phyloP scores from a whole-genome alignment of 176 grass and related monocot species.

The Metroxylon sagu region DNA sequence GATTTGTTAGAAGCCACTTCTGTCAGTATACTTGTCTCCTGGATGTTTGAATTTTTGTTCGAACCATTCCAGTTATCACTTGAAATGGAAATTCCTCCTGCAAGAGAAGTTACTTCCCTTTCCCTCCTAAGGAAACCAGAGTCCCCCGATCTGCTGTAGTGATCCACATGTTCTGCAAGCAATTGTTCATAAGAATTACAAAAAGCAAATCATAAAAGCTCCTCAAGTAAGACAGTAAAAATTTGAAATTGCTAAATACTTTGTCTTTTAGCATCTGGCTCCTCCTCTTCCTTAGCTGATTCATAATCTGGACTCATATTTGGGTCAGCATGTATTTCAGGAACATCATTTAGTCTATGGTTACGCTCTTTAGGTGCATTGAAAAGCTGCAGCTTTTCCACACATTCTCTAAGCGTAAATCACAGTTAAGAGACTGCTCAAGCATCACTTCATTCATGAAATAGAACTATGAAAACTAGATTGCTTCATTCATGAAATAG shows the following conservation, averaged over 20 bases:
- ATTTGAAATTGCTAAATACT: conserved; percentile 32
- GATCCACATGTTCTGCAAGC: conserved; percentile 37
- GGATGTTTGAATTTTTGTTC: conserved; percentile 40
- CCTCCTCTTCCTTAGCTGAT: conserved; percentile 70
- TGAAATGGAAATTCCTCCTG: conserved; percentile 7
- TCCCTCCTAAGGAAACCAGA: conserved; percentile 47
- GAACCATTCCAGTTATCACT: too few relatives aligned
- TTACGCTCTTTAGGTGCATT: conserved; percentile 74
- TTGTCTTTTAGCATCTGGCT: conserved; percentile 55
- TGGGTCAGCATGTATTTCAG: conserved; percentile 85
- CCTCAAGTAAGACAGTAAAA: too few relatives aligned
- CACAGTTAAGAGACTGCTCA: conserved; percentile 44
- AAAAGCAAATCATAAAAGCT: background rate
- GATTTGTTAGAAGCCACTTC: conserved; percentile 39
- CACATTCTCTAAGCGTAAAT: conserved; percentile 89
- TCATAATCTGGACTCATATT: conserved; percentile 95
- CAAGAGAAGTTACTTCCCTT: conserved; percentile 40
- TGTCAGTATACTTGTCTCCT: conserved; percentile 38
- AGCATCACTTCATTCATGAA: background rate
- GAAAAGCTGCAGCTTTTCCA: conserved; percentile 84
- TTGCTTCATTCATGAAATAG: too few relatives aligned
- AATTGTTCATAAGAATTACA: conserved; percentile 17
- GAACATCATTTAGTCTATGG: conserved; percentile 72
- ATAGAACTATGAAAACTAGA: too few relatives aligned
- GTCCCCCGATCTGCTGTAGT: conserved; percentile 42